Percentiles rank a stretch among this genome's conserved stretches.
Conservation (phyloP, 768 basidiomycete genomes). For the Pulveroboletus sp. region DNA sequence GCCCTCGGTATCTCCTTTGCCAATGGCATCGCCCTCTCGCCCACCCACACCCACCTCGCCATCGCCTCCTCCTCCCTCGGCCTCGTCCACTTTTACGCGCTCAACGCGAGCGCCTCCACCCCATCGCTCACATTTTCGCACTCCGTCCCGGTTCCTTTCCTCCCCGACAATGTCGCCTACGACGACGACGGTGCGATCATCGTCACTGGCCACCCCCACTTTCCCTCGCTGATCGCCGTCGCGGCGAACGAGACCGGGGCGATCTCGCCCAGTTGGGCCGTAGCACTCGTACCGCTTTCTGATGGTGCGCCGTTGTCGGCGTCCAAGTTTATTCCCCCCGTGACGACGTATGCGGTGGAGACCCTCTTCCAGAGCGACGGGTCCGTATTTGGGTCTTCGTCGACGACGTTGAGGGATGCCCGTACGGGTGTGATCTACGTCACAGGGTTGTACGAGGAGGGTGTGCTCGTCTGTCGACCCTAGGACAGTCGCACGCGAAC, state of each 20-base stretch:
- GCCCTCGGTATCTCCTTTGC: conserved; percentile 56
- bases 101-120: conserved; percentile 35
- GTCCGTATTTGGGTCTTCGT: conserved; percentile 49
- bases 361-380: conserved; percentile 77
- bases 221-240: conserved; percentile 44
- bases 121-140: conserved; percentile 35
- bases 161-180: conserved; percentile 58
- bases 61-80: conserved; percentile 50
- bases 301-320: conserved; percentile 38
- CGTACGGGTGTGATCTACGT: conserved; percentile 47
- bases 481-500: not conserved
- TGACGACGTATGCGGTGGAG: conserved; percentile 39
- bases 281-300: conserved; percentile 35
- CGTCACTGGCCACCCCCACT: conserved; percentile 65
- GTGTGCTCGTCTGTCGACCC: conserved; percentile 47
- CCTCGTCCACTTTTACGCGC: conserved; percentile 47
- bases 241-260: conserved; percentile 40
- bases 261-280: conserved; percentile 55
- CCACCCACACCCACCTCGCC: conserved; percentile 45
- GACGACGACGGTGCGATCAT: conserved; percentile 45
- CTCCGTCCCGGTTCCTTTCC: conserved; percentile 49
- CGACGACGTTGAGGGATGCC: conserved; percentile 49
- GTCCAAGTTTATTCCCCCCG: conserved; percentile 35
- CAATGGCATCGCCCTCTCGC: conserved; percentile 64
- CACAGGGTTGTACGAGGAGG: conserved; percentile 54